Evolutionary conservation across 306 rosid species (phyloP), one percentile per base, ranked within the genome.

Genomic region (Carpinus fangiana): DNA sequence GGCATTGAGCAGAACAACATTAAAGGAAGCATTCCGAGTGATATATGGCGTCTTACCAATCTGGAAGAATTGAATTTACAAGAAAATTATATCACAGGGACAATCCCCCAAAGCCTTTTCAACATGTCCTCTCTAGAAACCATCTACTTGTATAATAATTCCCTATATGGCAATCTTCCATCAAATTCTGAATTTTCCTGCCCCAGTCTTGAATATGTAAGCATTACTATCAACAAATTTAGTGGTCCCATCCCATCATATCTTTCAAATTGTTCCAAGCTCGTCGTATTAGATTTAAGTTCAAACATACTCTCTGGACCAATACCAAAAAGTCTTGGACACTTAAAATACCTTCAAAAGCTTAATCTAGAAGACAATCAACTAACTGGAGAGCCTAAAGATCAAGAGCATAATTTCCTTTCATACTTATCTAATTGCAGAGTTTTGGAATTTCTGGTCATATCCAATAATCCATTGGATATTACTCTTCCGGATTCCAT

Each of bases 101-200:
- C 13, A 5, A 66, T 31, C 3, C 34, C 34, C 34, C 34, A 31
- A 31, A 31, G 2, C 2, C 2, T 31, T 2, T 31, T 31, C 34
- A 31, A 31, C 34, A 31, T 31, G 3, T 31, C 50, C 1, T 66
- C 50, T 66, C 71, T 38, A 8, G 12, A 18, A 38, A 1, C 7
- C 0, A n/a, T 66, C 50, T 0, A 1, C 26, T 36, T 66, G 28
- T 6, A 1, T 0, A 0, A 8, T 3, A 36, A 41, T 18, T 66
- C 71, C 14, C 3, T 66, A 0, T 66, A 3, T 38, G 71, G 71
- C 2, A n/a, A n/a, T n/a, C 16, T 66, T 66, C 71, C 51, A 66
- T 18, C 3, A 36, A 0, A 66, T 66, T 1, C 3, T 17, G 12
- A 3, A 13, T 3, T 8, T 18, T 18, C 26, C 1, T 66, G 71